Evolutionary conservation across 1,284 basidiomycete genomes (phyloP).

Genomic region (Tylopilus sp.): DNA sequence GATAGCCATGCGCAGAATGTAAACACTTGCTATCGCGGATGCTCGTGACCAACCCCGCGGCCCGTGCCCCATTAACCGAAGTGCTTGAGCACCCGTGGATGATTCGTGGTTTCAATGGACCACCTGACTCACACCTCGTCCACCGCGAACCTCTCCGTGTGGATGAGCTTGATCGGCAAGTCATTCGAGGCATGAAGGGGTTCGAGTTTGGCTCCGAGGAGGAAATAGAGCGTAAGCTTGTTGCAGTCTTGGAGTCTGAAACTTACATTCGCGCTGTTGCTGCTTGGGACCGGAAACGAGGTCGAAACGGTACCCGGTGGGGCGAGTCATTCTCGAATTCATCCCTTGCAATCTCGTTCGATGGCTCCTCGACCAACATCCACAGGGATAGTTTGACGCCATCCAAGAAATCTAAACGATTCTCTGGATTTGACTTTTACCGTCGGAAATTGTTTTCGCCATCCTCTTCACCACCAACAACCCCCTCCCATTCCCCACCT

Average conservation of each 20-base stretch:
- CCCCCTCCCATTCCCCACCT: constrained; percentile 62
- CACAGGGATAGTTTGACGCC: constrained; percentile 53
- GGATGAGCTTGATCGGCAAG: constrained; percentile 88
- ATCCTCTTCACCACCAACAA: constrained; percentile 67
- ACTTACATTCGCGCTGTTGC: constrained; percentile 80
- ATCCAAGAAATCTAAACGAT: constrained; percentile 73
- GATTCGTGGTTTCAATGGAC: constrained; percentile 85
- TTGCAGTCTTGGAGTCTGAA: constrained; percentile 84
- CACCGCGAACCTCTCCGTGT: constrained; percentile 89
- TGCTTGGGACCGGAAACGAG: constrained; percentile 82
- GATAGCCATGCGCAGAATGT: constrained; percentile 73
- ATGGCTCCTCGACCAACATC: constrained; percentile 52
- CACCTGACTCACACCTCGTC: constrained; percentile 89
- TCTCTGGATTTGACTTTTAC: constrained; percentile 97
- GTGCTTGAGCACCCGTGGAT: constrained; percentile 97
- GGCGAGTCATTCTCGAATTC: constrained; percentile 72
- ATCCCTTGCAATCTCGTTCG: constrained; percentile 74
- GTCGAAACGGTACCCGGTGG: constrained; percentile 61
- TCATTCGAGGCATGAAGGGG: constrained; percentile 94
- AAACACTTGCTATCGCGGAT: constrained; percentile 94
- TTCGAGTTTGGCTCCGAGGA: constrained; percentile 96
- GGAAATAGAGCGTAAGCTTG: constrained; percentile 84
- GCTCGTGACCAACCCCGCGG: constrained; percentile 94
- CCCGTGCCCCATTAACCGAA: constrained; percentile 87
- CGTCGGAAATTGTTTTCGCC: constrained; percentile 89